Conservation (phyloP, 1,284 basidiomycete species). For the Puccinia coronata region DNA sequence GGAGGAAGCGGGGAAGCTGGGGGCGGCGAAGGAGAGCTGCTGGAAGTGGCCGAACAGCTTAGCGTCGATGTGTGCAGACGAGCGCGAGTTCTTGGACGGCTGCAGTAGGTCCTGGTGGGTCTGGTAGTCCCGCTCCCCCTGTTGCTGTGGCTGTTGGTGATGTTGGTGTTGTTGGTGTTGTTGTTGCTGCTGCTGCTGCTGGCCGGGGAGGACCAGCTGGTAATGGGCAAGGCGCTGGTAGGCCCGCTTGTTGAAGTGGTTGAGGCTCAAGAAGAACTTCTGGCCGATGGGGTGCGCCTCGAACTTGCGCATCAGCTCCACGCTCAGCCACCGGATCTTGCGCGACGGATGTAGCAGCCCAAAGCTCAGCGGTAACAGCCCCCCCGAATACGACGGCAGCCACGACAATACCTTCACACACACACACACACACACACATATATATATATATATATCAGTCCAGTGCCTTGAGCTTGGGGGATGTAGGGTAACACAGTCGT, state of each 20-base stretch:
- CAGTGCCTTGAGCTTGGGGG: not conserved
- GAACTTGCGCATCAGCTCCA: conserved; percentile 79
- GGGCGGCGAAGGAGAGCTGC: not conserved
- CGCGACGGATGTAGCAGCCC: conserved; percentile 84
- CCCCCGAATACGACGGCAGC: conserved; percentile 75
- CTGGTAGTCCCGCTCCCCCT: no score
- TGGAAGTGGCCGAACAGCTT: not conserved
- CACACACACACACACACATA: not conserved
- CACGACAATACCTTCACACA: conserved; percentile 71
- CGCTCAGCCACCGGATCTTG: conserved; percentile 71
- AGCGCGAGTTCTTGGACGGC: no score
- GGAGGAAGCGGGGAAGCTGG: not conserved
- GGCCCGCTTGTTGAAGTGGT: conserved; percentile 86
- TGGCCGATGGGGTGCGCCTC: conserved; percentile 75
- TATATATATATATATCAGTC: no score
- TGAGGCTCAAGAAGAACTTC: conserved; percentile 77
- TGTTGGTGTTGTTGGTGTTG: not conserved
- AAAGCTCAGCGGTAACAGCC: conserved; percentile 79
- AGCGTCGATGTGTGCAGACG: not conserved
- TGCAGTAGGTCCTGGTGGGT: no score
- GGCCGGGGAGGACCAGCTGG: not conserved
- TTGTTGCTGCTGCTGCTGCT: no score
- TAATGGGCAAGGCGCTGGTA: conserved; percentile 57
- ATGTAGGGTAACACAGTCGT: conserved; percentile 53
- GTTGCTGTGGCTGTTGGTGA: not conserved